phyloP scores from a whole-genome alignment of 2,329 filamentous ascomycete genomes.

The Paracoccidioides brasiliensis region DNA sequence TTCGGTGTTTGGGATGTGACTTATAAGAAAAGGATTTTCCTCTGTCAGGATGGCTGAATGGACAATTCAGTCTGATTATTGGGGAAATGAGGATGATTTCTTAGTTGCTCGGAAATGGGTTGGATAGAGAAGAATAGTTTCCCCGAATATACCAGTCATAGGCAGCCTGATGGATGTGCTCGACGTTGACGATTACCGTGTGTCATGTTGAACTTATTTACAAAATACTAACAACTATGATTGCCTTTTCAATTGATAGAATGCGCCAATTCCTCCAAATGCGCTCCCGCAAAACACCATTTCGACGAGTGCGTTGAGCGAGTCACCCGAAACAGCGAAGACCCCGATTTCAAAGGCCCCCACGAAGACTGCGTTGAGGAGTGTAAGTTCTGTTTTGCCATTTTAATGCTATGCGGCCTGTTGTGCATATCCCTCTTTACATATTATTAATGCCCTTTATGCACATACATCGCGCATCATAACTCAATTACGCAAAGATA shows the following conservation, averaged over 20 bases:
- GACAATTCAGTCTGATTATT: no score
- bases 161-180: no score
- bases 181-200: no score
- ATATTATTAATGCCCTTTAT: background rate
- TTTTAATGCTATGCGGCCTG: background rate
- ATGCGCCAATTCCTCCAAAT: conserved; percentile 76
- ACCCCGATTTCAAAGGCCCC: conserved; percentile 56
- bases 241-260: conserved; percentile 40
- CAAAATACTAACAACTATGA: no score
- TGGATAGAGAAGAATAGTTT: no score
- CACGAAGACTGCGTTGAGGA: conserved; percentile 98
- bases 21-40: no score
- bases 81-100: no score
- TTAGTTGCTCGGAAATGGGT: background rate
- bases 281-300: conserved; percentile 86
- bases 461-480: background rate
- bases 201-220: no score
- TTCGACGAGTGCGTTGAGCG: conserved; percentile 97
- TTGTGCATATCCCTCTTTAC: background rate
- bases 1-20: background rate
- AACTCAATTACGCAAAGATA: no score
- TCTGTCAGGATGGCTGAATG: no score
- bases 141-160: background rate
- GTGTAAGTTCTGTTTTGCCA: conserved; percentile 54
- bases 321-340: conserved; percentile 56